Conservation (phyloP, 1,284 basidiomycete genomes). For the Binderoboletus segoi region DNA sequence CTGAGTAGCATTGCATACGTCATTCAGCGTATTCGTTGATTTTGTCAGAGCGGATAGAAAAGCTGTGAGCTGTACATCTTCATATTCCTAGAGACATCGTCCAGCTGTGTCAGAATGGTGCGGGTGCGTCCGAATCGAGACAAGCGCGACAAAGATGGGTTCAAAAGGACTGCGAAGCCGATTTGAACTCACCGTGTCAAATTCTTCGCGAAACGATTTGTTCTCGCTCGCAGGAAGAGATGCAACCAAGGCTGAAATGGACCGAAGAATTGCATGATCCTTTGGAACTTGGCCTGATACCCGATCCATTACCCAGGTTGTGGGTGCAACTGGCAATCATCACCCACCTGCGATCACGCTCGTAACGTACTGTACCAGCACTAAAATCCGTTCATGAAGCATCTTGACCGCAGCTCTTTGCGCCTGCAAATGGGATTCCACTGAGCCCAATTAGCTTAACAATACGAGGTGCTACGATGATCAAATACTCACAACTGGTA, state of each 20-base stretch:
- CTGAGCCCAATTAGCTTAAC: slow-evolving; percentile 46
- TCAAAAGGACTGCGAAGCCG: neutral
- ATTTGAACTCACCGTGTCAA: slow-evolving; percentile 66
- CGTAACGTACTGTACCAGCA: slow-evolving; percentile 82
- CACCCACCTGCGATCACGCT: slow-evolving; percentile 73
- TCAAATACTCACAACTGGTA: slow-evolving; percentile 63
- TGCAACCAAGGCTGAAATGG: slow-evolving; percentile 83
- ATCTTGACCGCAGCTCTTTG: slow-evolving; percentile 96
- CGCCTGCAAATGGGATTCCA: slow-evolving; percentile 86
- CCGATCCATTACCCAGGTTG: slow-evolving; percentile 3
- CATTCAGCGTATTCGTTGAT: slow-evolving; percentile 83
- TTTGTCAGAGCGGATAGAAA: slow-evolving; percentile 89
- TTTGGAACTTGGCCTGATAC: slow-evolving; percentile 60
- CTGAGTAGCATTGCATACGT: slow-evolving; percentile 59
- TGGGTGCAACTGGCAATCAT: neutral
- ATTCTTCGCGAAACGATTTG: slow-evolving; percentile 79
- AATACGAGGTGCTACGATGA: neutral
- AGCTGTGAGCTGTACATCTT: slow-evolving; percentile 91
- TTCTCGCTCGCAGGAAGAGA: slow-evolving; percentile 86
- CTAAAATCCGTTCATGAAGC: slow-evolving; percentile 87
- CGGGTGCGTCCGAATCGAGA: neutral
- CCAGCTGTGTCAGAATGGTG: slow-evolving; percentile 2
- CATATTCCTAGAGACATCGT: slow-evolving; percentile 74
- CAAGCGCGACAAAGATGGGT: neutral
- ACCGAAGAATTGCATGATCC: slow-evolving; percentile 82